Base-by-base conservation (phyloP, 768 basidiomycete genomes). In the Suillus paluster region DNA sequence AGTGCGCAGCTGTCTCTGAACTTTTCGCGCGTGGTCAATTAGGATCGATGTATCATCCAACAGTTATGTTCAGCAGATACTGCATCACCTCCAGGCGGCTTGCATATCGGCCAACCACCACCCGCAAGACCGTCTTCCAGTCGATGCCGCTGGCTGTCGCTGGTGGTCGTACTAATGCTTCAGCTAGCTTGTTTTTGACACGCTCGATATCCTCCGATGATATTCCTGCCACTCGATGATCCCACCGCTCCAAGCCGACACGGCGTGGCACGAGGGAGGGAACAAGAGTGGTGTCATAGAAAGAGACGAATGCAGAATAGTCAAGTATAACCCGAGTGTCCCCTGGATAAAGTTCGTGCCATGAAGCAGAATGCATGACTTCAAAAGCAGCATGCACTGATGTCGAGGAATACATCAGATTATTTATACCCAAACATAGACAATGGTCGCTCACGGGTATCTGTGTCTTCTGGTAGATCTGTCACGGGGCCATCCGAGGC, bases 31-130 rank as follows among this genome's bases (percentile, higher is more conserved):
- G 19, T 54, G 41, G 58, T 62, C 60, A 11, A 62, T 1, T 27
- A 68, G 34, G n/a, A n/a, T 49, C 21, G 60, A 45, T 19, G 66
- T 23, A 21, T 72, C 61, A 14, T 70, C 53, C 6, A 30, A 14
- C 9, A n/a, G 41, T 53, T 39, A 61, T 53, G 48, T 75, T 72
- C 6, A 84, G 70, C 27, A 80, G 68, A 62, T 79, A 71, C 15
- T 69, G 75, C 8, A 81, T 62, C 23, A 77, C 59, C 54, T 82
- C 79, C n/a, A 84, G 70, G n/a, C 83, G 68, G n/a, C 73, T 77
- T 6, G 72, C 73, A 57, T 80, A 81, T 9, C 81, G 77, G 42
- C 81, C 74, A 5, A 74, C 70, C 21, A 83, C 66, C 30, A 78
- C 72, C 14, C 74, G 71, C 14, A 77, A 64, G 45, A 81, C 67